Evolutionary conservation across 1,284 basidiomycete species (phyloP), one percentile per base, ranked within the genome.

Genomic region (Fomitopsis schrenkii): DNA sequence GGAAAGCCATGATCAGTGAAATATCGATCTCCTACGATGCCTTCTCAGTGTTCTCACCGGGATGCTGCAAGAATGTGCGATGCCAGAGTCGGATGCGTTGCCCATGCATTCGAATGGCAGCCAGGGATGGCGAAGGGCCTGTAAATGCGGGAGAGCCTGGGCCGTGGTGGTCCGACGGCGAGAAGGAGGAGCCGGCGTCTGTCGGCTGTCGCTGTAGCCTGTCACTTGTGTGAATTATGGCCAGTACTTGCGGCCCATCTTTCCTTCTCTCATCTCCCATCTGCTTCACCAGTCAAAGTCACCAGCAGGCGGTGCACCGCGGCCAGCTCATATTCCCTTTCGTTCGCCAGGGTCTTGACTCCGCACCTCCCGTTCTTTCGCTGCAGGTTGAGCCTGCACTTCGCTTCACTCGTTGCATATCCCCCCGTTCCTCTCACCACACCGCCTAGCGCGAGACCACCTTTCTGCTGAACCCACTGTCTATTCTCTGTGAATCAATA

Each of bases 341-440:
- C 35, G 33, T 54, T 54, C 52, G 35, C 35, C 36, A 35, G 36
- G 52, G 52, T 9, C 50, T 54, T 40, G 38, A 22, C 22, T 30
- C 42, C 22, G 28, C 12, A 41, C 22, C 41, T 56, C 55, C 33
- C n/a, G 38, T 40, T 40, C 44, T 58, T 30, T 58, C 30, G 28
- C n/a, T 44, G 42, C 60, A 61, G 60, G 60, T 54, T 61, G 60
- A 57, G 50, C 60, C 60, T 61, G 60, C 36, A 30, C 38, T 26
- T 22, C 14, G 41, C 10, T 60, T 38, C 54, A n/a, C 50, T 55
- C 54, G 36, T 56, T 56, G 30, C 45, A 40, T 33, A 58, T 45
- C 4, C 38, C 44, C 35, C 44, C 35, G 41, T 40, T 41, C 36
- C 52, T 46, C 54, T n/a, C 44, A 14, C 15, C 53, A 1, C 59